Base-by-base conservation (phyloP, 805 yeast genomes). In the Ogataea nonfermentans region DNA sequence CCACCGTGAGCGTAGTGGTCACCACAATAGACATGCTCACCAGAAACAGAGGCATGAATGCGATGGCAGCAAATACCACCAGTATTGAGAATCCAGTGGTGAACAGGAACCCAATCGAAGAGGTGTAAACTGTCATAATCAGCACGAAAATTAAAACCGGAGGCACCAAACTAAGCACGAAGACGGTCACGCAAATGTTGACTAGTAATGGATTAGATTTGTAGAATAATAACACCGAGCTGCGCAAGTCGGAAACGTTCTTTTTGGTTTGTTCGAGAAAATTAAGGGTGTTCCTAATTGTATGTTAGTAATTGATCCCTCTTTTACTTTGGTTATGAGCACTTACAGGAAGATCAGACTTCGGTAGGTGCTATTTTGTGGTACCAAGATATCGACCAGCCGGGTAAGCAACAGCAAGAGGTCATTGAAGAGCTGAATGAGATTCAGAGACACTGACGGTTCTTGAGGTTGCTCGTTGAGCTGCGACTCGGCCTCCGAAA, bases 331-430 rank as follows among this genome's bases (percentile, higher is more conserved):
- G 41, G 42, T 26, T 35, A 24, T 28, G 47, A 37, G 43, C 34
- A 50, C 59, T 43, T 50, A 55, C 59, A 55, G 30, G 24, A 55
- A 43, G n/a, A 47, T 30, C 27, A 53, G 19, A 28, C 45, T 55
- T 12, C 58, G 44, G 30, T 47, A 51, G 25, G 41, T 44, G 37
- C 58, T 53, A 6, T 52, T 45, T 14, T 33, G 38, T n/a, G 60
- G 60, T 13, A 55, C 46, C 12, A 40, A 22, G 2, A 42, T 15
- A 35, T 53, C 57, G 10, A 47, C 37, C 5, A 49, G 32, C 43
- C 47, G 47, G 6, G 51, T 35, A 7, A 55, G 20, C n/a, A 41
- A 37, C 24, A 51, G n/a, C 24, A 52, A 29, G 4, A 43, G 14
- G 28, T 48, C 44, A 23, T 44, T 53, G 29, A 52, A 29, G 15